These are phyloP conservation scores for Sphagnum fallax DNA, from an alignment of 228 moss, liverwort and hornwort species.

Conservation along the genomic window DNA sequence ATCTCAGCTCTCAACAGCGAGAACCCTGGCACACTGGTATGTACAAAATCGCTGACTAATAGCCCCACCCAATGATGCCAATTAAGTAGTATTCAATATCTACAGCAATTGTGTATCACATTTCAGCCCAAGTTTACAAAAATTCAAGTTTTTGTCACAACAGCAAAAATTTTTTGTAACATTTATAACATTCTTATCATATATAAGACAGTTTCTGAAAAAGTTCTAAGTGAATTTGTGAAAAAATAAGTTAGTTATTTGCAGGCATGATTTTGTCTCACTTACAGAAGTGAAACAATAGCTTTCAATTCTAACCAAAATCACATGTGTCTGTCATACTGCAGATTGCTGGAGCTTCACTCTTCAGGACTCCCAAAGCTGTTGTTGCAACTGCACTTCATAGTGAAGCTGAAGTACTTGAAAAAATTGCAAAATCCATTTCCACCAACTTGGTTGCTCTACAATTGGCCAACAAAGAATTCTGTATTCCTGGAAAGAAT, in stretches of 20 bases:
- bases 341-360: slow-evolving; percentile 10
- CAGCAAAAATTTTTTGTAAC: background rate
- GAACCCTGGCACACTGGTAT: slow-evolving; percentile 24
- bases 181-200: background rate
- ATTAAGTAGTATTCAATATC: background rate
- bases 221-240: background rate
- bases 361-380: slow-evolving; percentile 10
- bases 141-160: too few relatives aligned
- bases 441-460: background rate
- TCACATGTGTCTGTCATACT: background rate
- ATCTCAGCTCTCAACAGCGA: slow-evolving; percentile 33
- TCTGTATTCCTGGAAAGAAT: background rate
- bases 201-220: background rate
- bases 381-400: slow-evolving; percentile 16
- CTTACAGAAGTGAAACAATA: too few relatives aligned
- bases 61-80: background rate
- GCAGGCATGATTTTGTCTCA: too few relatives aligned
- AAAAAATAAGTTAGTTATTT: too few relatives aligned
- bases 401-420: background rate
- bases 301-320: too few relatives aligned
- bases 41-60: background rate
- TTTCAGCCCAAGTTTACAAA: background rate
- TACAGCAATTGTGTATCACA: background rate
- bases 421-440: background rate
- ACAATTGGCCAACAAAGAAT: background rate